These are phyloP conservation scores for Microdochium trichocladiopsis DNA, from an alignment of 2,329 filamentous ascomycete species.

Conservation along the genomic window DNA sequence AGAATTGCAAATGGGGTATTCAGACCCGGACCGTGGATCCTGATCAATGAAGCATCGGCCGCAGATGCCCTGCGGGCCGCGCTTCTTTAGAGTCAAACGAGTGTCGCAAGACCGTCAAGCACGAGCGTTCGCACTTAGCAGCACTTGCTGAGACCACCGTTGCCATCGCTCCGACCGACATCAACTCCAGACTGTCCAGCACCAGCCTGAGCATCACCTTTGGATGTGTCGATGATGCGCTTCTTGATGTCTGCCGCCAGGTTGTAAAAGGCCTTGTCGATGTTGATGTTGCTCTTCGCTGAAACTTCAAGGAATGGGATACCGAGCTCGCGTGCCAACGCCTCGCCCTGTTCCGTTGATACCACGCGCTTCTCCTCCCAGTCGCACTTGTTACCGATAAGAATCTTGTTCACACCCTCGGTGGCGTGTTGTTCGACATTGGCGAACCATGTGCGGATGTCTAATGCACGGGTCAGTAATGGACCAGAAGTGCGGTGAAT, in stretches of 20 bases:
- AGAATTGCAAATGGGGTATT: too few relatives aligned
- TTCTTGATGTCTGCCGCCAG: slow-evolving; percentile 98
- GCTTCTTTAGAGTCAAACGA: too few relatives aligned
- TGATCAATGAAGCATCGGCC: too few relatives aligned
- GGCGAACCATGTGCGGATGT: slow-evolving; percentile 99
- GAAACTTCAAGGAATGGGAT: slow-evolving; percentile 98
- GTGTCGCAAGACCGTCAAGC: too few relatives aligned
- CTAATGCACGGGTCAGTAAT: slow-evolving; percentile 36
- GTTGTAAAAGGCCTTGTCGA: slow-evolving; percentile 96
- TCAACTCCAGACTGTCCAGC: slow-evolving; percentile 49
- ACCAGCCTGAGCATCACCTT: slow-evolving; percentile 56
- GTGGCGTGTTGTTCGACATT: slow-evolving; percentile 98
- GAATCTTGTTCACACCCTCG: slow-evolving; percentile 98
- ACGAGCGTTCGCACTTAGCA: slow-evolving; percentile 59
- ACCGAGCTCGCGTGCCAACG: slow-evolving; percentile 88
- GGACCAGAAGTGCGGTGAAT: slow-evolving; percentile 6
- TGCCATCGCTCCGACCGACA: slow-evolving; percentile 56
- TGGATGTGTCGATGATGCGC: slow-evolving; percentile 85
- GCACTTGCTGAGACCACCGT: slow-evolving; percentile 60
- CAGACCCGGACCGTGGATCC: too few relatives aligned
- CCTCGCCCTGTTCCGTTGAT: slow-evolving; percentile 86
- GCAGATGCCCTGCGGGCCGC: too few relatives aligned
- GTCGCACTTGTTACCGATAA: slow-evolving; percentile 99
- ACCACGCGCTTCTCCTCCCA: slow-evolving; percentile 99
- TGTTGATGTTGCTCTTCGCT: slow-evolving; percentile 99